Evolutionary conservation across 176 grass and related monocot species (phyloP).

Genomic region (Hsuehochloa calcarea): DNA sequence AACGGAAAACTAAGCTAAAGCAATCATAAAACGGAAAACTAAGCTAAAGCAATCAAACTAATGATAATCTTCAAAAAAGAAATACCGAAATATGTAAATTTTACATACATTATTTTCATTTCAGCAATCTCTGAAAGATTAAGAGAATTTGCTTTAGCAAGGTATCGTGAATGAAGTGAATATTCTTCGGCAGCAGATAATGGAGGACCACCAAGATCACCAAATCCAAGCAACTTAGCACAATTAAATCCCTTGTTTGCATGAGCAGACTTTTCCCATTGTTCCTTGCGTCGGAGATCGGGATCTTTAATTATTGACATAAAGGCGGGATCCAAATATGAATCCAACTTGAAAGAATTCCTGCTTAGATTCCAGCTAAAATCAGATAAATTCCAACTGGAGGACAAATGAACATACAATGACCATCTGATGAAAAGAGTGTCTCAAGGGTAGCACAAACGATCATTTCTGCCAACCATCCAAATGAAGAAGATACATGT

Average conservation of each 20-base stretch:
- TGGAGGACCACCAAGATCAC: slow-evolving; percentile 73
- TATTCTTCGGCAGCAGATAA: slow-evolving; percentile 95
- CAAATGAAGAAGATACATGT: not conserved
- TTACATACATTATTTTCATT: slow-evolving; percentile 95
- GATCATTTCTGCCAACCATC: not conserved
- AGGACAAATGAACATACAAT: not conserved
- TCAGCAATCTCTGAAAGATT: slow-evolving; percentile 99
- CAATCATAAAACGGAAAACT: not conserved
- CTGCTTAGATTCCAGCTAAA: slow-evolving; percentile 40
- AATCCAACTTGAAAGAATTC: slow-evolving; percentile 78
- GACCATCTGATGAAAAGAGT: not conserved
- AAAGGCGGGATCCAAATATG: slow-evolving; percentile 84
- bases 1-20: too few relatives aligned
- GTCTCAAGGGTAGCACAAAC: not conserved
- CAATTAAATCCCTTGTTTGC: slow-evolving; percentile 90
- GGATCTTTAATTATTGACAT: slow-evolving; percentile 99
- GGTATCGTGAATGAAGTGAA: slow-evolving; percentile 94
- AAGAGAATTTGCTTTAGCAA: slow-evolving; percentile 95
- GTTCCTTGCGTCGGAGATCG: slow-evolving; percentile 66
- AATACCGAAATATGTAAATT: not conserved
- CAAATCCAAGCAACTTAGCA: slow-evolving; percentile 85
- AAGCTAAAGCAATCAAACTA: slow-evolving; percentile 1
- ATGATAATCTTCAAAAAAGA: not conserved
- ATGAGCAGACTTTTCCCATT: slow-evolving; percentile 76
- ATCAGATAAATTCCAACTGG: slow-evolving; percentile 3